Evolutionary conservation across 768 basidiomycete genomes (phyloP).

Genomic region (Pholiota conissans): DNA sequence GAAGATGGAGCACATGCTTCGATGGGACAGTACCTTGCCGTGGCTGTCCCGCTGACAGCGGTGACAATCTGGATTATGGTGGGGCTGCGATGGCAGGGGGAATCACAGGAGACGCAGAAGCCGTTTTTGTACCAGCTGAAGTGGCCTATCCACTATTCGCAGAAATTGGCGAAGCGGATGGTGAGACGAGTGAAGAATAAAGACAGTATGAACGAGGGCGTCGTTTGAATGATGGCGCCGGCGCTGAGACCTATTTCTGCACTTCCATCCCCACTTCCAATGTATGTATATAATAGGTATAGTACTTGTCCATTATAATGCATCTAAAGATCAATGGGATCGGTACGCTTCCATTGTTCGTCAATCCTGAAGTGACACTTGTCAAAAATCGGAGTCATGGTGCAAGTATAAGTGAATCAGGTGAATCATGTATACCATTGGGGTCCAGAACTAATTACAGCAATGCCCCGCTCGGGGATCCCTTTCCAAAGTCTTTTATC

Average conservation of each 20-base stretch:
- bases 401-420: no score
- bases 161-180: background rate
- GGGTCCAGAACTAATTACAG: no score
- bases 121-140: constrained; percentile 7
- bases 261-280: background rate
- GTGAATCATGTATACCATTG: no score
- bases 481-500: no score
- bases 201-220: background rate
- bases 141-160: constrained; percentile 14
- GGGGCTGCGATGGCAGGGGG: constrained; percentile 35
- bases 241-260: constrained; percentile 17
- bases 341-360: no score
- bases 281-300: background rate
- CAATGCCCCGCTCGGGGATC: no score
- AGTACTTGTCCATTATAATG: no score
- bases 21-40: constrained; percentile 36
- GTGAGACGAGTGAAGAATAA: background rate
- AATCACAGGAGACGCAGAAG: background rate
- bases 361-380: background rate
- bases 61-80: constrained; percentile 46
- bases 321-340: no score
- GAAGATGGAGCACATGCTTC: constrained; percentile 27
- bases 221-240: background rate
- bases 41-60: constrained; percentile 39
- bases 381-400: no score